phyloP scores from a whole-genome alignment of 192 early-diverging fungal genomes.

The Obelidium mucronatum region DNA sequence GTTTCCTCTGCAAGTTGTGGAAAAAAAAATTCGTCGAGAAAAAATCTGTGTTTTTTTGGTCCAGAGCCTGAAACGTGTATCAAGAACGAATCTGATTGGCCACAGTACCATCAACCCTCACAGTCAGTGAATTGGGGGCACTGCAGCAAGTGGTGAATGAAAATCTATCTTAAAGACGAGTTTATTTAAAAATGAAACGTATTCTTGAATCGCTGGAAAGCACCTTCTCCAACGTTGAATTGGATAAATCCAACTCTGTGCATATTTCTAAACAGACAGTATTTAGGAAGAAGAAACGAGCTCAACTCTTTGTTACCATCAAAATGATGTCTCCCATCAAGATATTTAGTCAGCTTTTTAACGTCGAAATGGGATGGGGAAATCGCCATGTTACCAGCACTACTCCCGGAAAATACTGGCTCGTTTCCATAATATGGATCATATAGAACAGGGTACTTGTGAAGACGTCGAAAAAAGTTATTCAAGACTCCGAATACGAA shows the following conservation, averaged over 20 bases:
- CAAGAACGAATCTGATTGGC: too few species aligned
- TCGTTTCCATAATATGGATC: neutral
- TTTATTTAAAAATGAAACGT: slow-evolving; percentile 21
- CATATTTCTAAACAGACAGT: slow-evolving; percentile 31
- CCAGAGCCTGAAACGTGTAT: too few species aligned
- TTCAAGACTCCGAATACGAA: slow-evolving; percentile 92
- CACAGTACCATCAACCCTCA: too few species aligned
- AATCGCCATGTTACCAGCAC: neutral
- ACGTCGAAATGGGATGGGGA: neutral
- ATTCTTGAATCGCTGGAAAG: slow-evolving; percentile 20
- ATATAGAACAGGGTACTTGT: slow-evolving; percentile 82
- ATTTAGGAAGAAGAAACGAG: too few species aligned
- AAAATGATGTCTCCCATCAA: slow-evolving; percentile 29
- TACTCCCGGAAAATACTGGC: neutral
- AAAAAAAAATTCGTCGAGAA: too few species aligned
- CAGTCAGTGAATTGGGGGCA: too few species aligned
- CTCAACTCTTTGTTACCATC: too few species aligned
- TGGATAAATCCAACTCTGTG: slow-evolving; percentile 33
- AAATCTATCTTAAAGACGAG: too few species aligned
- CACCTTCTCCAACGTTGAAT: slow-evolving; percentile 14
- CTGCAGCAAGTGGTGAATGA: too few species aligned
- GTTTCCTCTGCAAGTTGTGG: too few species aligned
- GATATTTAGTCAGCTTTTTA: neutral
- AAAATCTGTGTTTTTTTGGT: too few species aligned
- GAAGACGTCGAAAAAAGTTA: slow-evolving; percentile 81